Evolutionary conservation across 2,329 filamentous ascomycete species (phyloP), one percentile per base, ranked within the genome.

Genomic region (Malbranchea cinnamomea): DNA sequence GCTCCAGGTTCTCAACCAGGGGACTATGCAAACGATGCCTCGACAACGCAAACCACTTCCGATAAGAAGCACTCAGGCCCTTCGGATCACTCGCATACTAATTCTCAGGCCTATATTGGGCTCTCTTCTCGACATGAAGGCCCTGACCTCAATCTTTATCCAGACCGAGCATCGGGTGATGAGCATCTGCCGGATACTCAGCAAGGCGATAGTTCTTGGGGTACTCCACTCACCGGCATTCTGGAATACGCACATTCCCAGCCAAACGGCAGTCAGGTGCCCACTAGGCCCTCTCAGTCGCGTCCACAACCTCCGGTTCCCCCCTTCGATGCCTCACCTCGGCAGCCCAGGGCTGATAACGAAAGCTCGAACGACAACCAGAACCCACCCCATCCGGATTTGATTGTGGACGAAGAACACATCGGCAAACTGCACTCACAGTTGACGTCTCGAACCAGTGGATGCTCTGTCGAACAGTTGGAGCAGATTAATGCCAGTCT

Each of bases 401-500:
- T 38, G 26, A 20, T 41, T 35, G 11, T 71, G 9, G 65, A 72
- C 35, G 52, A 63, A 6, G 41, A 46, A 0, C 61, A 68, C 17
- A 59, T 83, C 14, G 52, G 60, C 2, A 50, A 59, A 5, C 66
- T 91, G 32, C 64, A 83, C 33, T 50, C 63, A 1, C 62, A 71
- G 21, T 59, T 93, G 19, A 74, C 76, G 0, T 57, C 68, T 16
- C 63, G 66, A 25, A 87, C 80, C 2, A 75, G 71, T 12, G 82
- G 81, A 1, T 81, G 80, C 51, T 80, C 77, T 0, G 80, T 98
- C 30, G 89, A 98, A 57, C 87, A 98, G 53, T 62, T 98, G 12
- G 87, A 95, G 61, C 87, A 95, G 54, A 76, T 94, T 50, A 85
- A 85, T 51, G 77, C 84, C 5, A 74, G 78, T 41, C 62, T 95